Evolutionary conservation across 108 stramenopile species (phyloP).

Genomic region (Cyclotella sp.): DNA sequence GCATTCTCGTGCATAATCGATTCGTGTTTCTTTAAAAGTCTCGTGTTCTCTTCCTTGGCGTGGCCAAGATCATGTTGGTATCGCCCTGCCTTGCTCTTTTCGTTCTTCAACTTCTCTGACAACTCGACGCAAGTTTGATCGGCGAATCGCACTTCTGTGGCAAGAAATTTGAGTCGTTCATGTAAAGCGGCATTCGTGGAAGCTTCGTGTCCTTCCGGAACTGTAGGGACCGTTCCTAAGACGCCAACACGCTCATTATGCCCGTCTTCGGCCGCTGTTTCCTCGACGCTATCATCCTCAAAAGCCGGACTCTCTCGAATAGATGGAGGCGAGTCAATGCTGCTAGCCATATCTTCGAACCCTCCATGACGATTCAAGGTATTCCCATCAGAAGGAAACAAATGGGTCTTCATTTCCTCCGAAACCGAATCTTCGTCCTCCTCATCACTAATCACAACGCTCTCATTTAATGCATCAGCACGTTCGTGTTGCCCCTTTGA

Average conservation of each 20-base stretch:
- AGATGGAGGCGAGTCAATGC: constrained; percentile 9
- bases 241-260: neutral
- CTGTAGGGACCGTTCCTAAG: neutral
- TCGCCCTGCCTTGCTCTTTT: constrained; percentile 26
- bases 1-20: constrained; percentile 36
- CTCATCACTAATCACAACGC: constrained; percentile 50
- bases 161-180: constrained; percentile 81
- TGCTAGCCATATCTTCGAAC: neutral
- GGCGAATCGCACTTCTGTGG: constrained; percentile 86
- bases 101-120: constrained; percentile 42
- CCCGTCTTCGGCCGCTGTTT: neutral
- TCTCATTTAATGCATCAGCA: constrained; percentile 40
- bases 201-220: neutral
- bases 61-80: constrained; percentile 8
- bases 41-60: constrained; percentile 23
- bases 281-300: constrained; percentile 8
- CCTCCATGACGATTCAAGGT: neutral
- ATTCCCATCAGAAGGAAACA: neutral
- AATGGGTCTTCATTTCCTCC: neutral
- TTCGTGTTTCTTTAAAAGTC: constrained; percentile 19
- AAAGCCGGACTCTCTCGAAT: constrained; percentile 8
- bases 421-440: constrained; percentile 19
- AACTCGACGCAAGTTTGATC: constrained; percentile 90
- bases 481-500: neutral
- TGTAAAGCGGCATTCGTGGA: constrained; percentile 33